A percentile compares a stretch with the other conserved stretches of the same genome.
Conservation (phyloP, 1,139 yeast species). For the Kluyveromyces marxianus region DNA sequence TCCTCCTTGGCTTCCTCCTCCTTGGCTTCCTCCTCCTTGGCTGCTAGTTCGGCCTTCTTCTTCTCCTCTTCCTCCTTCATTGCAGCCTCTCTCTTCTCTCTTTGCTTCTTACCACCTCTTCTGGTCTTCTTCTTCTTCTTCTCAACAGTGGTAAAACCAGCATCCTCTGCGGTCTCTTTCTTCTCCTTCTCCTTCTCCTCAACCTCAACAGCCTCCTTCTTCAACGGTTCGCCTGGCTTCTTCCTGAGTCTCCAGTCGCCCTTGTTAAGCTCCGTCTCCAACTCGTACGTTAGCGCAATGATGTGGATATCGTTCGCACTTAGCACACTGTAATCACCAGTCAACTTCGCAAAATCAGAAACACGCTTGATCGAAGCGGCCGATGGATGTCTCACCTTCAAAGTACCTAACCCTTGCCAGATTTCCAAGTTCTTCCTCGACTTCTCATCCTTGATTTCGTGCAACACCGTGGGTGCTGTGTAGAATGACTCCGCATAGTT, state of each 20-base stretch:
- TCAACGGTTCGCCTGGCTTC: slow-evolving; percentile 55
- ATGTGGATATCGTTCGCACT: slow-evolving; percentile 89
- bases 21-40: slow-evolving; percentile 10
- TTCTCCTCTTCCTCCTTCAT: neutral
- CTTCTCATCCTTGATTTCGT: slow-evolving; percentile 79
- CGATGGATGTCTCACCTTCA: slow-evolving; percentile 69
- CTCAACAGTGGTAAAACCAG: slow-evolving; percentile 14
- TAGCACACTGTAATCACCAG: slow-evolving; percentile 87
- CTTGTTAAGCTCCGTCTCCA: slow-evolving; percentile 62
- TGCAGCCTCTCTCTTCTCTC: slow-evolving; percentile 46
- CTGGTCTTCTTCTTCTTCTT: slow-evolving; percentile 40
- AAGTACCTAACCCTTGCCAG: slow-evolving; percentile 59
- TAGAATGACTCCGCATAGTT: slow-evolving; percentile 60
- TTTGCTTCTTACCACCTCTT: slow-evolving; percentile 59
- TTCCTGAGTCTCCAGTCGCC: slow-evolving; percentile 67
- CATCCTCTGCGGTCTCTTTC: slow-evolving; percentile 11
- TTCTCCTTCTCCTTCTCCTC: slow-evolving; percentile 7
- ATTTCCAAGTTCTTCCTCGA: slow-evolving; percentile 68
- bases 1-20: slow-evolving; percentile 9
- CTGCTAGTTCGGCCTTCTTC: slow-evolving; percentile 9
- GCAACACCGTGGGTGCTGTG: slow-evolving; percentile 87
- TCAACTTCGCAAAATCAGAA: slow-evolving; percentile 66
- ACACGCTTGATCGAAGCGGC: slow-evolving; percentile 58
- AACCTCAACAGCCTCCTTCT: slow-evolving; percentile 15
- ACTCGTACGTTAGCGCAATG: slow-evolving; percentile 82